These are phyloP conservation scores for Aspergillus latus DNA, from an alignment of 2,329 filamentous ascomycete genomes.

Conservation along the genomic window DNA sequence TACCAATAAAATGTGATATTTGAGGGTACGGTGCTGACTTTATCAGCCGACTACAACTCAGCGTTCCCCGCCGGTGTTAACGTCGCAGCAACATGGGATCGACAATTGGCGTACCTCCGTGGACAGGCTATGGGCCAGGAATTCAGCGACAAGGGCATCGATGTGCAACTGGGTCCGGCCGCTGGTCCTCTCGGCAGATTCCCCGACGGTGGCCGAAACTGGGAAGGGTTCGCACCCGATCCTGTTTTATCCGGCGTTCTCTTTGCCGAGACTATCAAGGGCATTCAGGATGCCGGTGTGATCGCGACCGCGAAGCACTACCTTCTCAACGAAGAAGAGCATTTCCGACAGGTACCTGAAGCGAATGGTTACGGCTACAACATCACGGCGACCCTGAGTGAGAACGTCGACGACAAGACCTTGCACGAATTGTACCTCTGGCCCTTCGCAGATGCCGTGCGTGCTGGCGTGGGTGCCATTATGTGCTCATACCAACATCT, in stretches of 20 bases:
- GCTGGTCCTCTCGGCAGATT: slow-evolving; percentile 70
- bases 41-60: slow-evolving; percentile 69
- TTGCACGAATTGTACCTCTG: slow-evolving; percentile 65
- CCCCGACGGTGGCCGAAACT: slow-evolving; percentile 68
- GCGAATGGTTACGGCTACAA: slow-evolving; percentile 61
- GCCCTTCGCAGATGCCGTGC: slow-evolving; percentile 69
- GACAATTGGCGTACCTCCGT: slow-evolving; percentile 65
- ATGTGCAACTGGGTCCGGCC: slow-evolving; percentile 73
- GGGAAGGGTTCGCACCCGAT: slow-evolving; percentile 68
- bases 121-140: slow-evolving; percentile 74
- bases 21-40: neutral
- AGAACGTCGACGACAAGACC: slow-evolving; percentile 64
- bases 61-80: slow-evolving; percentile 79
- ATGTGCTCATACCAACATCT: slow-evolving; percentile 76
- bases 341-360: slow-evolving; percentile 64
- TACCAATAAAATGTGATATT: neutral
- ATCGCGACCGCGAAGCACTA: slow-evolving; percentile 82
- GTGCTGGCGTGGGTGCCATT: slow-evolving; percentile 62
- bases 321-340: slow-evolving; percentile 72
- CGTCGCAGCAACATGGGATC: slow-evolving; percentile 80
- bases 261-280: slow-evolving; percentile 70
- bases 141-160: slow-evolving; percentile 71
- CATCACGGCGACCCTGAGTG: slow-evolving; percentile 61
- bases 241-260: slow-evolving; percentile 72
- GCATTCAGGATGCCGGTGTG: slow-evolving; percentile 78